Evolutionary conservation across 805 yeast species (phyloP).

Genomic region (Yarrowia hollandica): DNA sequence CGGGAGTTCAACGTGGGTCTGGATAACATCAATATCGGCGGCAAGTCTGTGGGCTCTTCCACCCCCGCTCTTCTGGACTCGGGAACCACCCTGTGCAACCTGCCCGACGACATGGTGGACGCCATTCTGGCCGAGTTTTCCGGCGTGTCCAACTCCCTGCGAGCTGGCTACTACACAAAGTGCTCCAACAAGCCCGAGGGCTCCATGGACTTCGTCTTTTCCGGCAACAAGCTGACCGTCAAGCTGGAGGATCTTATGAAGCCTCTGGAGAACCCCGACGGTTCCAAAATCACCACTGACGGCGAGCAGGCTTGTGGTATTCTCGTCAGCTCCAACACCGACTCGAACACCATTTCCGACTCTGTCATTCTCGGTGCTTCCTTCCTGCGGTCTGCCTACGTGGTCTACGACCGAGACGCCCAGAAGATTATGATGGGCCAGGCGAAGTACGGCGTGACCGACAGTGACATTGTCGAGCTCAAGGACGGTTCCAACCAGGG

Average conservation of each 20-base stretch:
- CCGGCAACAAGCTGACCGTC: constrained; percentile 86
- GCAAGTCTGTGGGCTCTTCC: constrained; percentile 20
- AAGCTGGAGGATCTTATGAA: constrained; percentile 69
- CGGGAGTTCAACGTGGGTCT: constrained; percentile 22
- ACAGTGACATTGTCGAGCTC: constrained; percentile 18
- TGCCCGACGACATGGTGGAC: constrained; percentile 43
- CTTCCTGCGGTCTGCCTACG: constrained; percentile 61
- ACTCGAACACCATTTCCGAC: constrained; percentile 6
- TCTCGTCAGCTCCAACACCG: constrained; percentile 55
- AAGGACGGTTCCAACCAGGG: constrained; percentile 4
- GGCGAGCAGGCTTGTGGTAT: constrained; percentile 27
- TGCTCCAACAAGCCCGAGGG: constrained; percentile 23
- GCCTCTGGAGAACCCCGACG: constrained; percentile 31
- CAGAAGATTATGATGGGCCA: constrained; percentile 57
- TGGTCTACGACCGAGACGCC: constrained; percentile 64
- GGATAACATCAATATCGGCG: constrained; percentile 30
- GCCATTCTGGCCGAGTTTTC: constrained; percentile 39
- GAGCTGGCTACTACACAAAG: constrained; percentile 45
- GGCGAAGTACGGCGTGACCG: constrained; percentile 39
- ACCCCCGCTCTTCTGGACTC: constrained; percentile 48
- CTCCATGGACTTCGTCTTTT: constrained; percentile 74
- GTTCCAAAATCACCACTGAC: constrained; percentile 24
- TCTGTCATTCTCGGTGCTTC: constrained; percentile 55
- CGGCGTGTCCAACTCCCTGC: constrained; percentile 61
- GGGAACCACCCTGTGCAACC: constrained; percentile 52